Evolutionary conservation across 2,329 filamentous ascomycete genomes (phyloP), one percentile per base, ranked within the genome.

Genomic region (Graphilbum sp.): DNA sequence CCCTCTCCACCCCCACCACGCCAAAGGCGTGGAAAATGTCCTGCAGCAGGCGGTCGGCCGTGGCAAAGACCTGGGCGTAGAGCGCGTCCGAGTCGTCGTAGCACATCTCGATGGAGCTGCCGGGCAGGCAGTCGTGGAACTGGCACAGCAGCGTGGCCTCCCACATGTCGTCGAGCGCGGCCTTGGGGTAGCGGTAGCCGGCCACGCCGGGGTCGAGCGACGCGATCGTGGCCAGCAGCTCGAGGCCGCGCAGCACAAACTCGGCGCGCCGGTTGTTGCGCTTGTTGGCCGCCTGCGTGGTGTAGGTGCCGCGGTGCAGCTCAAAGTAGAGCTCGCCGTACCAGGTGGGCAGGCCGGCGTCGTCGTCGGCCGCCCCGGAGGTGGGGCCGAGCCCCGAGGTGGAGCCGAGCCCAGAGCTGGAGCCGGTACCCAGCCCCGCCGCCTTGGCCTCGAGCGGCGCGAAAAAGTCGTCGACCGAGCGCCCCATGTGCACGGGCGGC

Each of bases 311-410:
- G 43, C 90, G 81, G 55, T 98, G 90, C 35, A 98, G 71, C 59
- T 98, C 90, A 56, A 98, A 94, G 61, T 98, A 98, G 9, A 98
- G 69, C 61, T 98, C 90, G 32, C 90, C 90, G 54, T 94, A 94
- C 90, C 90, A 98, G 1, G 90, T 96, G 19, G 86, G 82, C 38
- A 95, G 79, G 16, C 84, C 69, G 8, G 7, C 27, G 27, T 24
- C 11, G 21, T 11, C 11, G 21, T 11, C 21, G 21, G 5, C 11
- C 6, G 5, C 21, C 6, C 6, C 21, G 21, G 21, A 24, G 11
- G 21, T 6, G 21, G 21, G 6, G n/a, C n/a, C n/a, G n/a, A n/a
- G n/a, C n/a, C n/a, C n/a, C n/a, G n/a, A n/a, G n/a, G n/a, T n/a
- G n/a, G n/a, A n/a, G n/a, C n/a, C n/a, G n/a, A n/a, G n/a, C n/a